Evolutionary conservation across 495 filamentous ascomycete genomes (phyloP).

Genomic region (Geoglossum glabrum): DNA sequence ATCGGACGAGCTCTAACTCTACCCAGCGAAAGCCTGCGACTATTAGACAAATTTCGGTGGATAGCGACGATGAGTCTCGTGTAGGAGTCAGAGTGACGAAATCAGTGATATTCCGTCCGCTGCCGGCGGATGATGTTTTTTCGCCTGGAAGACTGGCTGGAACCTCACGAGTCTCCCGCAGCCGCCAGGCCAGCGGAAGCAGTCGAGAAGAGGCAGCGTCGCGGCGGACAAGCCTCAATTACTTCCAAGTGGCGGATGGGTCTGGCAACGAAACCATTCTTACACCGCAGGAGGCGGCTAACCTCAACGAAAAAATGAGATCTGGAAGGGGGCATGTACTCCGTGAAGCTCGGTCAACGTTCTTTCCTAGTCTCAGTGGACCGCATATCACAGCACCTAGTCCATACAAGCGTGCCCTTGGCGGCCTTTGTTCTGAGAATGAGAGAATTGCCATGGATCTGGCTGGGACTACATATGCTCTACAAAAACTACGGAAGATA

Average conservation of each 20-base stretch:
- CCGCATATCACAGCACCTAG: conserved; percentile 31
- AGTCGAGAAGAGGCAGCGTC: neutral
- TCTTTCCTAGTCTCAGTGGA: conserved; percentile 24
- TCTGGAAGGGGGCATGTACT: neutral
- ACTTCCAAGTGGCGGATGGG: neutral
- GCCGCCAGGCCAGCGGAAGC: neutral
- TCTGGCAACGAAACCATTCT: neutral
- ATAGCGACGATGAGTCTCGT: neutral
- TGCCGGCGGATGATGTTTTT: neutral
- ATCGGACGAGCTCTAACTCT: neutral
- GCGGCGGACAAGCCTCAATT: neutral
- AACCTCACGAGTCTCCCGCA: neutral
- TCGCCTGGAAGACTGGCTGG: neutral
- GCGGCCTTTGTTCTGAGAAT: neutral
- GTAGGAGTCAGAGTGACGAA: conserved; percentile 5
- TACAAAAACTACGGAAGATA: neutral
- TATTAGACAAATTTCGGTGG: neutral
- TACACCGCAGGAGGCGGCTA: conserved; percentile 15
- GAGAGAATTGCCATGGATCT: neutral
- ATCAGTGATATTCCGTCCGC: neutral
- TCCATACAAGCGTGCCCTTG: conserved; percentile 30
- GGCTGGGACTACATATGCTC: neutral
- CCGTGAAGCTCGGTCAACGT: conserved; percentile 8
- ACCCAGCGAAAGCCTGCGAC: neutral
- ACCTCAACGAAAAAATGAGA: neutral